Base-by-base conservation (phyloP, 2,329 filamentous ascomycete genomes). In the Aspergillus amoenus region DNA sequence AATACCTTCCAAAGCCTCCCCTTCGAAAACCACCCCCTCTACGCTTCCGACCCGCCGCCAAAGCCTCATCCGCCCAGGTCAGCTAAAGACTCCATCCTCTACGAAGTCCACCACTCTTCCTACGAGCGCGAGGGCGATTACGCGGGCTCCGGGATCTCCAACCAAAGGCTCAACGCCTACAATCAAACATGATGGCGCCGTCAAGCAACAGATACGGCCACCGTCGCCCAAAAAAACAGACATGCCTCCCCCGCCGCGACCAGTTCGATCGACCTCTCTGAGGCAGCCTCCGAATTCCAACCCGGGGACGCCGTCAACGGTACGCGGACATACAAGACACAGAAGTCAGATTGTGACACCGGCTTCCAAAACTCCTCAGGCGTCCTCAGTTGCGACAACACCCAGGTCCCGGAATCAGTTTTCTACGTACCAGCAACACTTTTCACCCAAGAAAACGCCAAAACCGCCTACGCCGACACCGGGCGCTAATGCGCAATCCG, bases 391-490 rank as follows among this genome's bases (percentile, higher is more conserved):
- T 12, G 48, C 61, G 11, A 55, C 57, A 27, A 66, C 64, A 41
- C 24, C 62, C n/a, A 67, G 64, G 39, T 27, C 62, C 15, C 71
- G 71, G 44, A 60, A 70, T 18, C 67, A 68, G 18, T 73, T 75
- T 50, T 67, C 70, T 17, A 74, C 68, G 1, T 71, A 70, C 45
- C 75, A 77, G 59, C 75, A 76, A 58, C 68, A 70, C 9, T 72
- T 67, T 50, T 74, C 70, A 8, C 73, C 73, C 12, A 76, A 73
- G 59, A 78, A 77, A 60, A 55, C 61, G 11, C 57, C 47, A 15
- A 71, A 69, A 45, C 67, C 65, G 40, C 64, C 65, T 11, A 48
- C 56, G 24, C 52, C 66, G 4, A 56, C 64, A 5, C 59, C 61
- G 15, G 64, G 60, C 4, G 57, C 60, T 39, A 53, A 57, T 11